Evolutionary conservation across 169 alveolate species (phyloP).

Genomic region (Toxoplasma gondii): DNA sequence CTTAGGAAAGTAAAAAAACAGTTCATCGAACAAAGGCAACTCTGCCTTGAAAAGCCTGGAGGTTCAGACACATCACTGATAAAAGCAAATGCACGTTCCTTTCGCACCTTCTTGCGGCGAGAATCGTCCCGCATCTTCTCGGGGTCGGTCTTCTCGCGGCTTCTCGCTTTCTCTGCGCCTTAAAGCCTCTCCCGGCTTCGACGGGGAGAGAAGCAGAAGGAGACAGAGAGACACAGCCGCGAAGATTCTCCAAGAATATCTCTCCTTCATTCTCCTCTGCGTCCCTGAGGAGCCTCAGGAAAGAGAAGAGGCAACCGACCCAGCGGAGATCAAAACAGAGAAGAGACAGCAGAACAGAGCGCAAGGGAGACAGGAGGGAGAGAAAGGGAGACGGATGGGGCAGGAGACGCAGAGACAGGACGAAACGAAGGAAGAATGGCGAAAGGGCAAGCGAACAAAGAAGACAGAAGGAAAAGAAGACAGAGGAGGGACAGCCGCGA

Average conservation of each 20-base stretch:
- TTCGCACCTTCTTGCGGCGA: background rate
- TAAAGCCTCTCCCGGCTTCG: background rate
- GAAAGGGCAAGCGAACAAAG: background rate
- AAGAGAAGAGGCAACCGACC: background rate
- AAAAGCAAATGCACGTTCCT: background rate
- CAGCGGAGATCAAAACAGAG: background rate
- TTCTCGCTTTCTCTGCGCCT: constrained; percentile 5
- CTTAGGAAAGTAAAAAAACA: too few species aligned
- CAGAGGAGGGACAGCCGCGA: background rate
- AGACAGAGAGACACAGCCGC: background rate
- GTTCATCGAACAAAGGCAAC: too few species aligned
- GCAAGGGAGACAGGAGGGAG: too few species aligned
- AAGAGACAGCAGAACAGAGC: background rate
- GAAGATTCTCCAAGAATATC: background rate
- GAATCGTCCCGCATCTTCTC: background rate
- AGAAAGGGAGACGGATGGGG: too few species aligned
- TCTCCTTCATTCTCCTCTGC: too few species aligned
- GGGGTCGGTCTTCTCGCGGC: background rate
- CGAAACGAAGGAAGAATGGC: too few species aligned
- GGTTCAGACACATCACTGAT: too few species aligned
- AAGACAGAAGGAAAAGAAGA: background rate
- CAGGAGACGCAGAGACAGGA: too few species aligned
- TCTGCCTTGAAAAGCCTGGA: too few species aligned
- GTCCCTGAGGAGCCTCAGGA: background rate
- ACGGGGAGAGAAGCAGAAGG: background rate